Conservation (phyloP, 2,329 filamentous ascomycete species). For the Venturia aucupariae region DNA sequence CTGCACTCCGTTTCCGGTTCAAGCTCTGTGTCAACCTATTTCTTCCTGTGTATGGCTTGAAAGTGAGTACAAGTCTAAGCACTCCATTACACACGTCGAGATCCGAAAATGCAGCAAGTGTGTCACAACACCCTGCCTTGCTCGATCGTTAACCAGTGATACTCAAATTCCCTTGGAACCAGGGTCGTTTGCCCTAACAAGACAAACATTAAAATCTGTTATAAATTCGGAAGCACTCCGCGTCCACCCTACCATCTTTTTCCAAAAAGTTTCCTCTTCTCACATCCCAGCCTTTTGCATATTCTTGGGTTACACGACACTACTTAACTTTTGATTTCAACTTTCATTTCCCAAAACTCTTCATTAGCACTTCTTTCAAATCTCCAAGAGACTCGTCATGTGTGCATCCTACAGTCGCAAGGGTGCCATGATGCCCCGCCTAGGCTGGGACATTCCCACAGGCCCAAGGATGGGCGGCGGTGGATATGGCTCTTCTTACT, state of each 20-base stretch:
- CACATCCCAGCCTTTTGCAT: slow-evolving; percentile 1
- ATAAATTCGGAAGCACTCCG: not conserved
- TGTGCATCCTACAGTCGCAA: not conserved
- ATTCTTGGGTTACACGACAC: not conserved
- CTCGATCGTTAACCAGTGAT: not conserved
- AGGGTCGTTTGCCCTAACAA: not conserved
- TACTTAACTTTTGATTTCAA: not conserved
- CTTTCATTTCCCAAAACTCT: not conserved
- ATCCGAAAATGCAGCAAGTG: not conserved
- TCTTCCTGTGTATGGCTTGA: not conserved
- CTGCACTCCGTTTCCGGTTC: not conserved
- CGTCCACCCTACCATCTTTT: not conserved
- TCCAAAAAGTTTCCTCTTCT: not conserved
- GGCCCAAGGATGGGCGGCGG: not conserved
- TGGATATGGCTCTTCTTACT: not conserved
- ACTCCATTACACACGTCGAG: not conserved
- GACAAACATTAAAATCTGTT: not conserved
- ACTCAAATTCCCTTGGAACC: not conserved
- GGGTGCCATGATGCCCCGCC: not conserved
- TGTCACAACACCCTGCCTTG: not conserved
- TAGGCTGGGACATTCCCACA: slow-evolving; percentile 3
- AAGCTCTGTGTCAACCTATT: not conserved
- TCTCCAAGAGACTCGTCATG: not conserved
- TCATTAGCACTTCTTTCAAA: not conserved
- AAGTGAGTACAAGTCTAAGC: not conserved